Conservation (phyloP, 2,329 filamentous ascomycete species). For the Colletotrichum neosansevieriae region DNA sequence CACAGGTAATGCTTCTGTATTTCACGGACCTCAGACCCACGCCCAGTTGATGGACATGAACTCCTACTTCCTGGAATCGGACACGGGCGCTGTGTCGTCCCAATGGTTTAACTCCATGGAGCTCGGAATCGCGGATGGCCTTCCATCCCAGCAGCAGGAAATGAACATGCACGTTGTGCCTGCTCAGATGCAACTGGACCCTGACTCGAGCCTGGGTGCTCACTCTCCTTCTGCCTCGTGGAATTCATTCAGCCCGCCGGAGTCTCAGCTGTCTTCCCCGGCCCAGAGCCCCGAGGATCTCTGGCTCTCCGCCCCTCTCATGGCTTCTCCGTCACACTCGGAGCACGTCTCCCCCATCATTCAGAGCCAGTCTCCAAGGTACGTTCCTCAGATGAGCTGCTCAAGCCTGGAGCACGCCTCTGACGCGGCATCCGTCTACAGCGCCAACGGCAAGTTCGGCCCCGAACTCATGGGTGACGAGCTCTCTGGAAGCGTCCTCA, state of each 20-base stretch:
- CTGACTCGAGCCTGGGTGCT: constrained; percentile 61
- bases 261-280: constrained; percentile 41
- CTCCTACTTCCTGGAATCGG: constrained; percentile 64
- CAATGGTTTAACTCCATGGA: constrained; percentile 64
- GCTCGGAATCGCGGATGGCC: constrained; percentile 58
- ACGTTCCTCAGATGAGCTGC: constrained; percentile 51
- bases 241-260: constrained; percentile 44
- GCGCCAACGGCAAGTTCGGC: constrained; percentile 53
- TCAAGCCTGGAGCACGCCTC: constrained; percentile 43
- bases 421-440: constrained; percentile 48
- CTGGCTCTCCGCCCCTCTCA: constrained; percentile 51
- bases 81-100: constrained; percentile 59
- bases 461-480: constrained; percentile 42
- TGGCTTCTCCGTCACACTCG: constrained; percentile 58
- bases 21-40: constrained; percentile 54
- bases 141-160: constrained; percentile 57
- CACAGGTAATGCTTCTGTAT: constrained; percentile 62
- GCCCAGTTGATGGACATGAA: constrained; percentile 61
- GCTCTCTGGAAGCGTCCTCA: constrained; percentile 38
- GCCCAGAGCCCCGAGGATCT: constrained; percentile 36
- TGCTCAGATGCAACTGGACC: constrained; percentile 66
- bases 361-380: constrained; percentile 65
- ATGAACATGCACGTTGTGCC: constrained; percentile 67
- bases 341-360: constrained; percentile 63
- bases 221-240: constrained; percentile 65